Evolutionary conservation across 139 green algal species (phyloP).

Genomic region (Zygnema circumcarinatum): DNA sequence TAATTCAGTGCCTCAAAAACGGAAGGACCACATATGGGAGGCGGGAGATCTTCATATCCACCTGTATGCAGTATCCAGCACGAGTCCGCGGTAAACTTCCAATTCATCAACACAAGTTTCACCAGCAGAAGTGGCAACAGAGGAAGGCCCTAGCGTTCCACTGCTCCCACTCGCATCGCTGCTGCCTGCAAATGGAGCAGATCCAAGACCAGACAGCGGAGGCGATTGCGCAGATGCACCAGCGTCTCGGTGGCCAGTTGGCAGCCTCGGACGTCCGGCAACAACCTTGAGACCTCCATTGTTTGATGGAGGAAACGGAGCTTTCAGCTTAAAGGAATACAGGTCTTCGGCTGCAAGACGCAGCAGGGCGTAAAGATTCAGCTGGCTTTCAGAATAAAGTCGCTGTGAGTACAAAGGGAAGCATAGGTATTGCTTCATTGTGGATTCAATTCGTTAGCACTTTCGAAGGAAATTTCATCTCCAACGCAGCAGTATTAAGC

Average conservation of each 20-base stretch:
- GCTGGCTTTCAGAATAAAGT: too few relatives aligned
- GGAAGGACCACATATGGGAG: too few relatives aligned
- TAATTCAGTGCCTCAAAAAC: too few relatives aligned
- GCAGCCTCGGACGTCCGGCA: background rate
- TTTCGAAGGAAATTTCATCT: background rate
- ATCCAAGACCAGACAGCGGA: background rate
- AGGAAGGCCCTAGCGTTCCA: background rate
- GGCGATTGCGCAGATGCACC: background rate
- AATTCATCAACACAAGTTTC: slow-evolving; percentile 6
- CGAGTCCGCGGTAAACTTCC: slow-evolving; percentile 7
- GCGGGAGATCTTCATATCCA: background rate
- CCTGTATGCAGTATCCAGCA: slow-evolving; percentile 10
- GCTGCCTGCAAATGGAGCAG: background rate
- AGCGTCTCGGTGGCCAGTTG: background rate
- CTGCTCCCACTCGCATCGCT: background rate
- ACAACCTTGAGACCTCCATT: background rate
- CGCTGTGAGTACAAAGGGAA: background rate
- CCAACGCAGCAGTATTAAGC: background rate
- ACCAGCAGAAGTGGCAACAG: background rate
- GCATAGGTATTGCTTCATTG: background rate
- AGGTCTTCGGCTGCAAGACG: background rate
- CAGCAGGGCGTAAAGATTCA: too few relatives aligned
- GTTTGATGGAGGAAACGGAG: background rate
- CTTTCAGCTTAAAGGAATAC: background rate
- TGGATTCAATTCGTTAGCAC: background rate